Conservation (phyloP, 2,329 filamentous ascomycete species). For the Sarocladium brachiariae region DNA sequence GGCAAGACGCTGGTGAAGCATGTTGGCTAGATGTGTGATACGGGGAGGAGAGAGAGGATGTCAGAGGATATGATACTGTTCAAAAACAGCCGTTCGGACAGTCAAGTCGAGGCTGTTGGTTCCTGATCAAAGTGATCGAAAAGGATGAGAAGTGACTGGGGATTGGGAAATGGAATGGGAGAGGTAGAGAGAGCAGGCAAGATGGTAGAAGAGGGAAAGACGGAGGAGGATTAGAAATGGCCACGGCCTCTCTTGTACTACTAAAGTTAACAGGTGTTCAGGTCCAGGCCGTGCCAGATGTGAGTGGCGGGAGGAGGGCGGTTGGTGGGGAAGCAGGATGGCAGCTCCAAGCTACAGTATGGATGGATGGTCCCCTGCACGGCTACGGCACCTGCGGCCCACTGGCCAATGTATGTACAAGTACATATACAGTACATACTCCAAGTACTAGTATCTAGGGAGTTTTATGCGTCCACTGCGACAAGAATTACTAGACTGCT, state of each 20-base stretch:
- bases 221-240: conserved; percentile 10
- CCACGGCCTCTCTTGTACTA: conserved; percentile 4
- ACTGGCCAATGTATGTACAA: too few relatives aligned
- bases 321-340: conserved; percentile 4
- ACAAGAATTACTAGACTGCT: too few relatives aligned
- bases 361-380: conserved; percentile 3
- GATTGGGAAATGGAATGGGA: conserved; percentile 1
- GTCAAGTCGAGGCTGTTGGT: conserved; percentile 8
- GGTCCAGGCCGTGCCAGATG: neutral
- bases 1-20: conserved; percentile 45
- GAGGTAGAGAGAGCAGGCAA: neutral
- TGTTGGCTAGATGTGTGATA: conserved; percentile 20
- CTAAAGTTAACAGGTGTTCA: conserved; percentile 9
- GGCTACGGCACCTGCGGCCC: neutral
- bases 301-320: conserved; percentile 2
- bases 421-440: too few relatives aligned
- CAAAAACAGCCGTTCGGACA: conserved; percentile 11
- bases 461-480: too few relatives aligned
- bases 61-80: conserved; percentile 11
- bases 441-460: too few relatives aligned
- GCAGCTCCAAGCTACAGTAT: neutral
- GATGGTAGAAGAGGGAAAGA: conserved; percentile 7
- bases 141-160: conserved; percentile 2
- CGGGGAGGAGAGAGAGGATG: conserved; percentile 9
- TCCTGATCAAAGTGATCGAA: neutral